Percentiles rank a stretch among this genome's conserved stretches.
phyloP scores from a whole-genome alignment of 352 stramenopile genomes.

The Phytophthora sp. region DNA sequence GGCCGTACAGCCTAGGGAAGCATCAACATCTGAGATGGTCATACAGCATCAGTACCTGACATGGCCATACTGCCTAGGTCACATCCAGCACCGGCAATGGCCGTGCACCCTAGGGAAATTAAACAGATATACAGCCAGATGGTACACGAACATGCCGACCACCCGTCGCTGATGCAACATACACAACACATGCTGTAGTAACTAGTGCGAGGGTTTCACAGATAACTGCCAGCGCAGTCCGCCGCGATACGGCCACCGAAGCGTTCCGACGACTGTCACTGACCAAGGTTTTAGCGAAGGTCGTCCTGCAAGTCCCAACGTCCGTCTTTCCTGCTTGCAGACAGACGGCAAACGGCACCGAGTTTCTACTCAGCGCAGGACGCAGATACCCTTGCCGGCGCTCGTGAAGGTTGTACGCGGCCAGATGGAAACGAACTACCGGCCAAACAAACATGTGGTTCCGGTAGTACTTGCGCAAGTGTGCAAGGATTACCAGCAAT shows the following conservation, averaged over 20 bases:
- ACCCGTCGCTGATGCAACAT: background rate
- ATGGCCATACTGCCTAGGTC: too few relatives aligned
- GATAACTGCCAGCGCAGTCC: slow-evolving; percentile 11
- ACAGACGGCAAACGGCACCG: background rate
- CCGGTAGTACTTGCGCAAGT: background rate
- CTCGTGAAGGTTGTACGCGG: background rate
- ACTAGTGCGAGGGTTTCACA: slow-evolving; percentile 5
- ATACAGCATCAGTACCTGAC: too few relatives aligned
- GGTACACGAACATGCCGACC: background rate
- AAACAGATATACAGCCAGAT: background rate
- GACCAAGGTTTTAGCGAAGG: too few relatives aligned
- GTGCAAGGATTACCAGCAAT: background rate
- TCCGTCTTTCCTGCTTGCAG: background rate
- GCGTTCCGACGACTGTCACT: too few relatives aligned
- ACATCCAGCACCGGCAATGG: too few relatives aligned
- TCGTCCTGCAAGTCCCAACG: slow-evolving; percentile 1
- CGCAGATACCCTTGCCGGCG: background rate
- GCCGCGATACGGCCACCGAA: slow-evolving; percentile 1
- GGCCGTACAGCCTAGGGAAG: too few relatives aligned
- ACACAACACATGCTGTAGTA: slow-evolving; percentile 3
- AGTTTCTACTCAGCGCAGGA: background rate
- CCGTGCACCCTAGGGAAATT: slow-evolving; percentile 3
- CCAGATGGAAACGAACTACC: background rate
- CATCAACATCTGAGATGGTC: background rate
- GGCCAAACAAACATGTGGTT: background rate